Conservation (phyloP, 768 basidiomycete species). For the Boletus edulis region DNA sequence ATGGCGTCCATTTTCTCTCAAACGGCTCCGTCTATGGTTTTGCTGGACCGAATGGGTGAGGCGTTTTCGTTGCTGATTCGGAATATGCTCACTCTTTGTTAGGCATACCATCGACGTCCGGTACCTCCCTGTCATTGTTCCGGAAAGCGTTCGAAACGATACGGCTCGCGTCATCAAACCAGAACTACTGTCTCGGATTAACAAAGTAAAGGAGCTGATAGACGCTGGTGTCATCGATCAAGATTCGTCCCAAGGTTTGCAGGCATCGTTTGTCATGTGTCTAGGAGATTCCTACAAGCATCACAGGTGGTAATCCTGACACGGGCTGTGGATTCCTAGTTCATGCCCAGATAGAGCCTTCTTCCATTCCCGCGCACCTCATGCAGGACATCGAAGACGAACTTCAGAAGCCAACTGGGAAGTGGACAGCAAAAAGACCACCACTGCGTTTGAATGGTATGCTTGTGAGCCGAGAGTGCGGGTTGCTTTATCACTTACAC, state of each 20-base stretch:
- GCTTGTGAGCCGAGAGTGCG: slow-evolving; percentile 78
- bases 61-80: neutral
- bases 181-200: slow-evolving; percentile 57
- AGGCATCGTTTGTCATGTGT: neutral
- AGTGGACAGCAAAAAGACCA: slow-evolving; percentile 55
- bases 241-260: slow-evolving; percentile 39
- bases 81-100: neutral
- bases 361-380: slow-evolving; percentile 46
- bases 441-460: slow-evolving; percentile 60
- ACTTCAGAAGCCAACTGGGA: slow-evolving; percentile 70
- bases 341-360: slow-evolving; percentile 61
- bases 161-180: slow-evolving; percentile 58
- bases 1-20: slow-evolving; percentile 70
- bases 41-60: slow-evolving; percentile 62
- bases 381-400: slow-evolving; percentile 76
- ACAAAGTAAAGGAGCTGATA: slow-evolving; percentile 59
- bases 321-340: slow-evolving; percentile 65
- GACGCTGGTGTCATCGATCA: slow-evolving; percentile 62
- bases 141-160: slow-evolving; percentile 50
- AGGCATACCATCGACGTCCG: slow-evolving; percentile 66
- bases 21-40: slow-evolving; percentile 80
- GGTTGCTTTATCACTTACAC: slow-evolving; percentile 63
- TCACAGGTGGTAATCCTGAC: slow-evolving; percentile 43
- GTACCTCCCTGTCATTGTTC: slow-evolving; percentile 63
- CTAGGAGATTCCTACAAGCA: neutral